phyloP scores from a whole-genome alignment of 2,329 filamentous ascomycete genomes.

The Blastomyces emzantsi region DNA sequence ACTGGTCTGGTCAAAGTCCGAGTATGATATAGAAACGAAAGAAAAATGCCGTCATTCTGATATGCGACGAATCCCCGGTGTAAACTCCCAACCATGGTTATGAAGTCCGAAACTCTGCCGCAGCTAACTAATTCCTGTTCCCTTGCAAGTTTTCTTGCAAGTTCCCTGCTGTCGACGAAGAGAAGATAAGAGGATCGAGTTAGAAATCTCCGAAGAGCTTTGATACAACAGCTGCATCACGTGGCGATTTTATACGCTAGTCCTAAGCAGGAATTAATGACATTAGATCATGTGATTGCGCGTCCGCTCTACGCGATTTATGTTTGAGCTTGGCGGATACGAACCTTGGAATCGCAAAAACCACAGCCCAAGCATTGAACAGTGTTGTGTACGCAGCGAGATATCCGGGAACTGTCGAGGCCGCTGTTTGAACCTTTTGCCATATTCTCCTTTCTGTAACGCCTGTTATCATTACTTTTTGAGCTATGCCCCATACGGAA shows the following conservation, averaged over 20 bases:
- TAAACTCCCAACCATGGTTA: slow-evolving; percentile 25
- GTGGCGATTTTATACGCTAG: neutral
- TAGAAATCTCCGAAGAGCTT: neutral
- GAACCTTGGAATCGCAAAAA: neutral
- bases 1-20: slow-evolving; percentile 43
- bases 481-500: slow-evolving; percentile 5
- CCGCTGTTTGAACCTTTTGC: neutral
- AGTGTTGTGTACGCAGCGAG: neutral
- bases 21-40: slow-evolving; percentile 66
- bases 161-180: neutral
- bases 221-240: neutral
- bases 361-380: neutral
- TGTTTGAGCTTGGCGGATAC: neutral
- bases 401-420: neutral
- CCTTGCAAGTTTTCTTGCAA: neutral
- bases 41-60: slow-evolving; percentile 31
- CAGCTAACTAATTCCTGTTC: neutral
- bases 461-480: neutral
- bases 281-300: slow-evolving; percentile 13
- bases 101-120: neutral
- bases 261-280: neutral
- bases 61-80: slow-evolving; percentile 26
- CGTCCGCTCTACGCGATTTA: slow-evolving; percentile 5
- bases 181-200: neutral
- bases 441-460: neutral